These are phyloP conservation scores for Penicillium verhagenii DNA, from an alignment of 495 filamentous ascomycete species.

Conservation along the genomic window DNA sequence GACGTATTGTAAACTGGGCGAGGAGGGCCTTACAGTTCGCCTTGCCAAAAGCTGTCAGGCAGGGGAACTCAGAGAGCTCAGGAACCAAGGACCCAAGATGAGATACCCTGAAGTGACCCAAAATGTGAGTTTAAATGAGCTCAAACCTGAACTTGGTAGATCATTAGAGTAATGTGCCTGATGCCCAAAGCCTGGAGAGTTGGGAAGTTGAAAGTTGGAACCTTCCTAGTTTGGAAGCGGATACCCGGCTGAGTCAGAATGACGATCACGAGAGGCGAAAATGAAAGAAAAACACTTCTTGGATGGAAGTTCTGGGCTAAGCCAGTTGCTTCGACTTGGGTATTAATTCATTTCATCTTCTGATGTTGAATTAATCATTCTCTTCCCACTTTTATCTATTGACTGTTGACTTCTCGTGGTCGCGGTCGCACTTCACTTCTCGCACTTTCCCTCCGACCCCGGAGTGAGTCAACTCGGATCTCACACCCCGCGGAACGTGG, in stretches of 20 bases:
- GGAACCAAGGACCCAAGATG: no score
- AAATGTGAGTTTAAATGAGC: no score
- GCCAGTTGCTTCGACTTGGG: neutral
- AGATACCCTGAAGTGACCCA: no score
- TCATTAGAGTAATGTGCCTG: no score
- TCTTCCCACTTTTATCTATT: neutral
- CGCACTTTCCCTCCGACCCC: neutral
- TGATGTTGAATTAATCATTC: neutral
- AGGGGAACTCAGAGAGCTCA: neutral
- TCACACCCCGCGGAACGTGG: conserved; percentile 29
- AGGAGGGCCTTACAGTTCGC: neutral
- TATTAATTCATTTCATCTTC: neutral
- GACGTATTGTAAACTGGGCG: neutral
- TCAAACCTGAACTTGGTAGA: neutral
- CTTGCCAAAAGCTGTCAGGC: neutral
- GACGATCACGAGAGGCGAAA: conserved; percentile 3
- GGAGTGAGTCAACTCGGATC: conserved; percentile 27
- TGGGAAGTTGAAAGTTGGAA: no score
- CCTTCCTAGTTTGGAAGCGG: neutral
- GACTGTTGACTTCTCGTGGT: neutral
- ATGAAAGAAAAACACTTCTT: neutral
- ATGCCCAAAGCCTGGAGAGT: no score
- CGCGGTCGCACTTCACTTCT: no score
- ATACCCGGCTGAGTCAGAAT: conserved; percentile 5
- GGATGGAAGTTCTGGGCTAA: neutral